These are phyloP conservation scores for Aaosphaeria arxii DNA, from an alignment of 2,329 filamentous ascomycete species.

Conservation along the genomic window DNA sequence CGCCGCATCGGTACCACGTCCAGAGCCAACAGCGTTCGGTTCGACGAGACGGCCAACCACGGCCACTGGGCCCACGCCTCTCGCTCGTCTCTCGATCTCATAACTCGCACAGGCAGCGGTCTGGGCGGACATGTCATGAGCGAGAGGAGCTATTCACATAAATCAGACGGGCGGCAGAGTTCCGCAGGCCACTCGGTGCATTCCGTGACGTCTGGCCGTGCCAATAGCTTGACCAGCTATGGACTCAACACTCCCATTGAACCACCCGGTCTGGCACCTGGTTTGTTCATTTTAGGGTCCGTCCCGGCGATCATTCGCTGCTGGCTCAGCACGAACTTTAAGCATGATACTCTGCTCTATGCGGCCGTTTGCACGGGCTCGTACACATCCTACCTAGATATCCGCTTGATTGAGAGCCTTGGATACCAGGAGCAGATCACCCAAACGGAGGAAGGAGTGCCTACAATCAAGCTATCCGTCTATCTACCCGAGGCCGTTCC, in stretches of 20 bases:
- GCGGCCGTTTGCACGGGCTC: constrained; percentile 91
- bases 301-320: constrained; percentile 94
- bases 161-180: constrained; percentile 92
- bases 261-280: constrained; percentile 73
- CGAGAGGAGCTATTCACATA: constrained; percentile 89
- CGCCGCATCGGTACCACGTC: constrained; percentile 83
- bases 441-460: constrained; percentile 62
- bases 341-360: constrained; percentile 83
- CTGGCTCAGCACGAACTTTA: constrained; percentile 89
- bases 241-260: constrained; percentile 77
- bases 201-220: constrained; percentile 74
- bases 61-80: constrained; percentile 83
- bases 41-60: constrained; percentile 92
- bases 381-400: constrained; percentile 79
- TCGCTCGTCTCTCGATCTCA: constrained; percentile 79
- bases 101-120: constrained; percentile 74
- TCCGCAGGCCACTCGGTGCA: constrained; percentile 82
- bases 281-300: constrained; percentile 79
- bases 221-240: constrained; percentile 67
- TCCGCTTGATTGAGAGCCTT: constrained; percentile 70
- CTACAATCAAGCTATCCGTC: constrained; percentile 73
- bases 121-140: constrained; percentile 77
- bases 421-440: constrained; percentile 66
- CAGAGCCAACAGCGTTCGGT: constrained; percentile 93
- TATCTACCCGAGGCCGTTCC: constrained; percentile 91